phyloP scores from a whole-genome alignment of 2,329 filamentous ascomycete genomes.

The Alternaria gansuensis region DNA sequence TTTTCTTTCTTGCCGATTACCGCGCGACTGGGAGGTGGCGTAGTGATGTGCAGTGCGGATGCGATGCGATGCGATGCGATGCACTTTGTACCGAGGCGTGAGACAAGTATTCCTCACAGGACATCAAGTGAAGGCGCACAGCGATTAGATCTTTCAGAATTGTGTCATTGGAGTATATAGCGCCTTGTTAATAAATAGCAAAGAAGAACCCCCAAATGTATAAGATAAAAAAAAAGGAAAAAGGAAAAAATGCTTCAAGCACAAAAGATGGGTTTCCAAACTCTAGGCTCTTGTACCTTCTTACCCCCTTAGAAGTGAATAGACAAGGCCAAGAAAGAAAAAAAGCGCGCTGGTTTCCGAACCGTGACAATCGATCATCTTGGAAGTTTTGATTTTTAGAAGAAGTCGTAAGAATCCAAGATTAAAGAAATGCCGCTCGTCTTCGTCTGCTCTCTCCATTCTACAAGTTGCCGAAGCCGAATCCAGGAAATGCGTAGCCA shows the following conservation, averaged over 20 bases:
- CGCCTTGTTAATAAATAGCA: neutral
- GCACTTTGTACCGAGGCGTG: too few relatives aligned
- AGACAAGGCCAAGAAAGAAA: neutral
- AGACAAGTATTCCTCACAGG: neutral
- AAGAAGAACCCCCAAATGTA: neutral
- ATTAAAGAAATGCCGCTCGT: neutral
- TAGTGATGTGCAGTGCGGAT: too few relatives aligned
- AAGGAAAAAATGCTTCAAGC: conserved; percentile 1
- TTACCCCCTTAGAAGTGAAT: neutral
- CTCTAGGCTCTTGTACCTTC: neutral
- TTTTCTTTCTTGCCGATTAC: too few relatives aligned
- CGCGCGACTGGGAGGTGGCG: too few relatives aligned
- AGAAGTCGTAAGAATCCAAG: neutral
- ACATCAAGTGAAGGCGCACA: too few relatives aligned
- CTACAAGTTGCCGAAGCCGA: neutral
- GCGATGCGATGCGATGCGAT: too few relatives aligned
- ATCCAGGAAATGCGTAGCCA: neutral
- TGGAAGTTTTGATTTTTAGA: neutral
- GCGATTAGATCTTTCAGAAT: neutral
- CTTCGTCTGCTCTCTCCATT: neutral
- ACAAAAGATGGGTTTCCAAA: conserved; percentile 2
- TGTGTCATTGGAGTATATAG: conserved; percentile 12
- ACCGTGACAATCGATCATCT: conserved; percentile 1
- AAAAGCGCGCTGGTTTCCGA: neutral
- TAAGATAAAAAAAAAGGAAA: neutral